phyloP scores from a whole-genome alignment of 2,329 filamentous ascomycete species.

The Chaetomiaceae sp. region DNA sequence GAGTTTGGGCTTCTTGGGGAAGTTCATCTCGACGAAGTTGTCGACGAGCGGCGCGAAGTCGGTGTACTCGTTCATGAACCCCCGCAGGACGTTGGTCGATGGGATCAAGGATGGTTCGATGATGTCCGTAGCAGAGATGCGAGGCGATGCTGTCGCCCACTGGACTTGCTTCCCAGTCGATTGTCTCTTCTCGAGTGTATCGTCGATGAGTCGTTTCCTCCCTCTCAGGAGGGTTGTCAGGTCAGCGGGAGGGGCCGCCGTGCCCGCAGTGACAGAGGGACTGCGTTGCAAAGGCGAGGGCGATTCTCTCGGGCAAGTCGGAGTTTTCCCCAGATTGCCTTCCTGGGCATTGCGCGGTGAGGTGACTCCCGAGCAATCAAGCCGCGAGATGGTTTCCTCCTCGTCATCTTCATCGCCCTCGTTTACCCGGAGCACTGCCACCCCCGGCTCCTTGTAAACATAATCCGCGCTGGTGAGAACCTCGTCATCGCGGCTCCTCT shows the following conservation, averaged over 20 bases:
- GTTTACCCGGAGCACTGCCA: slow-evolving; percentile 19
- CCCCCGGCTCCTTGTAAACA: slow-evolving; percentile 21
- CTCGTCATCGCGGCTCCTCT: not conserved
- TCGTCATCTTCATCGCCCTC: slow-evolving; percentile 22
- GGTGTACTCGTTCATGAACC: slow-evolving; percentile 17
- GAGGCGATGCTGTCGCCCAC: no score
- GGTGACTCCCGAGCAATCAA: not conserved
- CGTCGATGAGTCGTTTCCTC: slow-evolving; percentile 17
- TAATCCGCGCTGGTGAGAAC: slow-evolving; percentile 24
- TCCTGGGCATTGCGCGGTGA: not conserved
- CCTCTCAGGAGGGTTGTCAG: slow-evolving; percentile 11
- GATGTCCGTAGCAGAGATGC: not conserved
- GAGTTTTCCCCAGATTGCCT: not conserved
- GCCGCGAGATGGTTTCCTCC: slow-evolving; percentile 17
- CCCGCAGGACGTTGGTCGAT: slow-evolving; percentile 20
- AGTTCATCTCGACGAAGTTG: slow-evolving; percentile 28
- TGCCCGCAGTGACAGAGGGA: no score
- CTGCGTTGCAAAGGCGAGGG: not conserved
- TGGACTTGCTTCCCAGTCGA: not conserved
- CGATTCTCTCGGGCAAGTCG: not conserved
- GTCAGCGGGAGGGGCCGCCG: not conserved
- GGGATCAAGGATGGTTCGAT: slow-evolving; percentile 9
- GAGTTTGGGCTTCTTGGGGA: slow-evolving; percentile 24
- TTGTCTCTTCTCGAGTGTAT: slow-evolving; percentile 3
- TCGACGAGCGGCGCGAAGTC: slow-evolving; percentile 23